Base-by-base conservation (phyloP, 1,139 yeast species). In the Spathaspora sp. region DNA sequence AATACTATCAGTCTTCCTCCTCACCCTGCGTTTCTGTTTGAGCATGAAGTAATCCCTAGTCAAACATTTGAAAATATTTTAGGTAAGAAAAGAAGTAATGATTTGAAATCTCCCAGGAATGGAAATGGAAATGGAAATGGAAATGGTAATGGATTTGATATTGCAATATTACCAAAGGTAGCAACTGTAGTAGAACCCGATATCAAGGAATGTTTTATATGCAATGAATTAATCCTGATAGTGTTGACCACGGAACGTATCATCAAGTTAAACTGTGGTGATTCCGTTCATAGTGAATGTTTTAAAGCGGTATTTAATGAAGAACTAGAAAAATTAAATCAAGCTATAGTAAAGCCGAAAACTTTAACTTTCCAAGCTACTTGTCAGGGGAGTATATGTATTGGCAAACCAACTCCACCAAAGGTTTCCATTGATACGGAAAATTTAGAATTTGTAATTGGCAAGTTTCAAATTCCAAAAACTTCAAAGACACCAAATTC, bases 241-340 rank as follows among this genome's bases (percentile, higher is more conserved):
- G 68, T 64, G 41, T 58, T 73, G n/a, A 57, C 55, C 10, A 56
- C 60, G n/a, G 78, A 73, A 49, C 54, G 55, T 36, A 51, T 72
- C 11, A 54, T 72, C 13, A 63, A 63, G 37, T 60, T 73, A 38
- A 51, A 53, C 20, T 73, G 78, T 56, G 75, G 75, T 2, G 76
- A 72, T 47, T 62, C 56, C 43, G 56, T 70, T 24, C 78, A 73
- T 49, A 67, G 67, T 38, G 71, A 71, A 47, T 73, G 78, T 49
- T 64, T 70, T 42, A 55, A 45, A 31, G 41, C 51, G 3, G 25
- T 38, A 23, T 38, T 46, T 17, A n/a, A 31, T 7, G 43, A 42
- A 4, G 48, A 49, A 13, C 29, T 48, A n/a, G 42, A 16, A 34
- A 17, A 9, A 9, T 34, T 8, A 11, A 34, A 34, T 34, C 38